Evolutionary conservation across 2,329 filamentous ascomycete species (phyloP), one percentile per base, ranked within the genome.

Genomic region (Fusarium stilboides): DNA sequence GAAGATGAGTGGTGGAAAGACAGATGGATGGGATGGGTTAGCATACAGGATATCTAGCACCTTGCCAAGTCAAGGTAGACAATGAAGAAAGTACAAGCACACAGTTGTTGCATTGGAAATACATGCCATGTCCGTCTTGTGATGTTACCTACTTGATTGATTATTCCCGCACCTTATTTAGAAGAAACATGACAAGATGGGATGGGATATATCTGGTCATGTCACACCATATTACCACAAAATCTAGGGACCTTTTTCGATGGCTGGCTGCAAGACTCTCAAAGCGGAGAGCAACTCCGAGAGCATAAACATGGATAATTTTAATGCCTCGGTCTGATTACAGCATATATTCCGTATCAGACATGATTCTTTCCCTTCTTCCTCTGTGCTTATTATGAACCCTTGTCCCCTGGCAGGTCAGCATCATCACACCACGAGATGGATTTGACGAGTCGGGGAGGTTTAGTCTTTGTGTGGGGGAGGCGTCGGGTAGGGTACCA

Each of bases 201-300:
- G 40, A 56, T 45, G 36, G 52, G 37, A 65, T 45, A 7, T 55
- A 28, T 31, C 42, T 57, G 36, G 37, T 46, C 33, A 49, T 49
- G 50, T 52, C 51, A 43, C 40, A 45, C 51, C 40, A 43, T 19
- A 31, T 31, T 31, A 49, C 61, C 60, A 65, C 37, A 15, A 13
- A 39, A 50, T 28, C 17, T 36, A 8, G 36, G 20, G 26, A 64
- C n/a, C 17, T 51, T 63, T 60, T 26, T 20, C 36, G 39, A 55
- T 34, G 51, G 47, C 36, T 56, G 44, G 26, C 58, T 42, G 51
- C 42, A 47, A 57, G 52, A 20, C 22, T 53, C 62, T 57, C 42
- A 60, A 73, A 69, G 44, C 50, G 61, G 65, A 65, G 64, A 44
- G n/a, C 40, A 68, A 49, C 46, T 19, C 70, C 70, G 70, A 57